A percentile compares a stretch with the other conserved stretches of the same genome.
Evolutionary conservation across 2,329 filamentous ascomycete genomes (phyloP).

Genomic region (Aspergillus felis): DNA sequence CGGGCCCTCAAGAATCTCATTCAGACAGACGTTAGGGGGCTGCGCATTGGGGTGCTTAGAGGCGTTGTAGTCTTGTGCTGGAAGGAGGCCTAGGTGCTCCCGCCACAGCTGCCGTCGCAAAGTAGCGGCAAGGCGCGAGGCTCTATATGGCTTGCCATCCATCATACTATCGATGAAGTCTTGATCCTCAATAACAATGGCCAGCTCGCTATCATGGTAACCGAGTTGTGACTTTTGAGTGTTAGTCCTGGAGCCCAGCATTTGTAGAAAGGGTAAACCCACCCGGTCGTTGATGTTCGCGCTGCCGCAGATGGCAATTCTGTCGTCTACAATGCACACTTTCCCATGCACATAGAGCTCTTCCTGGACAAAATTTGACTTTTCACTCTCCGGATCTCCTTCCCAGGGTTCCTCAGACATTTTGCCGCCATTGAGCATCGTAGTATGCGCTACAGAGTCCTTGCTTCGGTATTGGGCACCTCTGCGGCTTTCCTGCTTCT

Average conservation of each 20-base stretch:
- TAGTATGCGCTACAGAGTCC: conserved; percentile 69
- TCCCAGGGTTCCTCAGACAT: conserved; percentile 72
- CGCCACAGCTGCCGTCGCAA: conserved; percentile 83
- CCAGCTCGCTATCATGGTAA: conserved; percentile 81
- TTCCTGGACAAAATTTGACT: conserved; percentile 87
- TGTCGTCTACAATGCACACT: conserved; percentile 75
- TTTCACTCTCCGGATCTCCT: conserved; percentile 68
- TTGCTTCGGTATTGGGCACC: conserved; percentile 25
- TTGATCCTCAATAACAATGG: conserved; percentile 80
- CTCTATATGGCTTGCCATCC: conserved; percentile 67
- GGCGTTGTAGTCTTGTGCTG: conserved; percentile 66
- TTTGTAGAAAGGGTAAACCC: conserved; percentile 15
- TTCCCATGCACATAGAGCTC: conserved; percentile 95
- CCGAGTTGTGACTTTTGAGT: conserved; percentile 65
- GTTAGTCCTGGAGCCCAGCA: background rate
- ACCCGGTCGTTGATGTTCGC: conserved; percentile 64
- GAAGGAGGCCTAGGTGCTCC: conserved; percentile 83
- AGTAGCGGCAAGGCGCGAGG: conserved; percentile 71
- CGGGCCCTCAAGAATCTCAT: conserved; percentile 68
- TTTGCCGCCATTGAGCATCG: conserved; percentile 68
- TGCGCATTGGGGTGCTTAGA: conserved; percentile 69
- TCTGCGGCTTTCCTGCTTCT: conserved; percentile 16
- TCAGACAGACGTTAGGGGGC: conserved; percentile 65
- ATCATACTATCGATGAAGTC: conserved; percentile 67
- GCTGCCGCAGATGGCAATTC: conserved; percentile 75